phyloP scores from a whole-genome alignment of 352 stramenopile species.

The Pythium phragmiticola region DNA sequence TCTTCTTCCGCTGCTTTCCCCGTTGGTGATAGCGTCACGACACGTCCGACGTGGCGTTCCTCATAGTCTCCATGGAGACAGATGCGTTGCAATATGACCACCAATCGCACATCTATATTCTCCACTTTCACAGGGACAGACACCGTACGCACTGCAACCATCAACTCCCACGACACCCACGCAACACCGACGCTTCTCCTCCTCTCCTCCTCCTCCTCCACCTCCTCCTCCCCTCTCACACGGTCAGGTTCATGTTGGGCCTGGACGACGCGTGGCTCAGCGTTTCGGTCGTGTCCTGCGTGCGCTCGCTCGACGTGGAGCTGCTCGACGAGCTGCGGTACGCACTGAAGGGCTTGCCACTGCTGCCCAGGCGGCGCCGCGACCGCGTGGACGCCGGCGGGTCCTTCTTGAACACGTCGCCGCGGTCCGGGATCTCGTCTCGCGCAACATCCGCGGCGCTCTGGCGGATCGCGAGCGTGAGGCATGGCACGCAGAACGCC shows the following conservation, averaged over 20 bases:
- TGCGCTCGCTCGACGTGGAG: conserved; percentile 29
- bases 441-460: conserved; percentile 14
- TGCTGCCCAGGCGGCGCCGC: neutral
- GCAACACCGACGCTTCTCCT: neutral
- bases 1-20: too few relatives aligned
- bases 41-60: too few relatives aligned
- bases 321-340: conserved; percentile 7
- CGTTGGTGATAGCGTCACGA: too few relatives aligned
- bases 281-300: conserved; percentile 22
- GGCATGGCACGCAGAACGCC: conserved; percentile 24
- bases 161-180: neutral
- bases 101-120: too few relatives aligned
- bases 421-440: conserved; percentile 18
- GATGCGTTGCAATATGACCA: neutral
- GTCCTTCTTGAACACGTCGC: conserved; percentile 15
- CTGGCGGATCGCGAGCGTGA: conserved; percentile 19
- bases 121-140: neutral
- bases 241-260: conserved; percentile 16
- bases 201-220: neutral
- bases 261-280: conserved; percentile 19
- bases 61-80: too few relatives aligned
- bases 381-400: conserved; percentile 10
- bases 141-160: neutral
- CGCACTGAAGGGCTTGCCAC: neutral
- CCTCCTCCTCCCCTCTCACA: neutral